A percentile compares a stretch with the other conserved stretches of the same genome.
Conservation (phyloP, 2,329 filamentous ascomycete genomes). For the Colletotrichum tanaceti region DNA sequence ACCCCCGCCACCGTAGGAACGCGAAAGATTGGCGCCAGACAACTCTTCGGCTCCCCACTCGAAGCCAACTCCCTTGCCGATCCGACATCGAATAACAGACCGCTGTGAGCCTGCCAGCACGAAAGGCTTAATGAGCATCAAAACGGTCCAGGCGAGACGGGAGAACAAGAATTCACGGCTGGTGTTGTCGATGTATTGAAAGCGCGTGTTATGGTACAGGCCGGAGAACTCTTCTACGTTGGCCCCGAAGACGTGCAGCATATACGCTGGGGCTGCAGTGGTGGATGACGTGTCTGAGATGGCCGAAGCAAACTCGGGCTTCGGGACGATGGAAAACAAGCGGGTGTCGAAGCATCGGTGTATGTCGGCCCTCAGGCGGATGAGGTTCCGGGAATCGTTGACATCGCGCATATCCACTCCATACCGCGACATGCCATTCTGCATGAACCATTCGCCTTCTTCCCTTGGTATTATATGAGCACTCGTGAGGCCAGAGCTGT, state of each 20-base stretch:
- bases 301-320: neutral
- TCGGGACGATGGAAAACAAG: neutral
- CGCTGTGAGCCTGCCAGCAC: neutral
- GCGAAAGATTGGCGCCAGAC: neutral
- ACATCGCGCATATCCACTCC: constrained; percentile 4
- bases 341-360: constrained; percentile 9
- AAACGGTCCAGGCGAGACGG: neutral
- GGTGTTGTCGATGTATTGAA: constrained; percentile 9
- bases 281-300: neutral
- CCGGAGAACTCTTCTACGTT: constrained; percentile 9
- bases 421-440: constrained; percentile 16
- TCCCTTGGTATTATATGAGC: constrained; percentile 14
- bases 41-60: constrained; percentile 1
- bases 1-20: neutral
- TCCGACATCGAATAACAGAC: neutral
- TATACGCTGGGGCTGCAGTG: neutral
- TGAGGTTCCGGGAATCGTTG: constrained; percentile 9
- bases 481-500: constrained; percentile 1
- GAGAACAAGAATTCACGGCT: constrained; percentile 7
- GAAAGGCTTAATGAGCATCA: constrained; percentile 4
- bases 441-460: constrained; percentile 16
- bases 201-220: constrained; percentile 3
- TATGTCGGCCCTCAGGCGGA: constrained; percentile 8
- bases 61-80: neutral
- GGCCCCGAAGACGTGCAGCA: constrained; percentile 6